Evolutionary conservation across 768 basidiomycete species (phyloP).

Genomic region (Boletales sp.): DNA sequence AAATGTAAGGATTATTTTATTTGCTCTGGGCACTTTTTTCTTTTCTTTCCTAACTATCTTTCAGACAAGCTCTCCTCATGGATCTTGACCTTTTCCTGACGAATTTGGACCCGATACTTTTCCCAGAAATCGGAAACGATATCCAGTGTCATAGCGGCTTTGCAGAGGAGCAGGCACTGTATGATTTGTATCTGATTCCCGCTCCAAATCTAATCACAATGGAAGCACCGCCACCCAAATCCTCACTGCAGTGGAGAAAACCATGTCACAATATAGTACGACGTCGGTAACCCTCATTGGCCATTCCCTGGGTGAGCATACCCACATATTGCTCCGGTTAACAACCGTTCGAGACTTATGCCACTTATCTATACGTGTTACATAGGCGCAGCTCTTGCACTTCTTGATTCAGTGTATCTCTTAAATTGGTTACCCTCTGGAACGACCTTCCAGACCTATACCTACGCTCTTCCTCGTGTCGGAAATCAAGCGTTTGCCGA

Average conservation of each 20-base stretch:
- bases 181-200: neutral
- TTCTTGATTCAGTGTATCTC: constrained; percentile 36
- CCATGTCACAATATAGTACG: constrained; percentile 33
- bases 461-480: constrained; percentile 36
- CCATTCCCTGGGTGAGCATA: constrained; percentile 37
- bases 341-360: too few species aligned
- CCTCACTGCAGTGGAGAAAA: constrained; percentile 38
- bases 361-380: too few species aligned
- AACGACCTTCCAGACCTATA: constrained; percentile 25
- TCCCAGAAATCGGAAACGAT: constrained; percentile 40
- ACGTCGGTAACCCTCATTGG: constrained; percentile 42
- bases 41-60: too few species aligned
- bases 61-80: constrained; percentile 31
- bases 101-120: constrained; percentile 37
- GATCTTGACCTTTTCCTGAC: constrained; percentile 34
- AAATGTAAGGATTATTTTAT: constrained; percentile 26
- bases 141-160: constrained; percentile 48
- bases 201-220: constrained; percentile 5
- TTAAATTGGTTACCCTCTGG: constrained; percentile 29
- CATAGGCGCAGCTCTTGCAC: constrained; percentile 33
- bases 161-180: constrained; percentile 39
- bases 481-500: constrained; percentile 60
- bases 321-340: neutral
- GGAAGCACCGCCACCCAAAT: constrained; percentile 39
- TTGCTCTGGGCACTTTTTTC: too few species aligned